A percentile compares a stretch with the other conserved stretches of the same genome.
phyloP scores from a whole-genome alignment of 176 grass and related monocot species.

The Avena atlantica region DNA sequence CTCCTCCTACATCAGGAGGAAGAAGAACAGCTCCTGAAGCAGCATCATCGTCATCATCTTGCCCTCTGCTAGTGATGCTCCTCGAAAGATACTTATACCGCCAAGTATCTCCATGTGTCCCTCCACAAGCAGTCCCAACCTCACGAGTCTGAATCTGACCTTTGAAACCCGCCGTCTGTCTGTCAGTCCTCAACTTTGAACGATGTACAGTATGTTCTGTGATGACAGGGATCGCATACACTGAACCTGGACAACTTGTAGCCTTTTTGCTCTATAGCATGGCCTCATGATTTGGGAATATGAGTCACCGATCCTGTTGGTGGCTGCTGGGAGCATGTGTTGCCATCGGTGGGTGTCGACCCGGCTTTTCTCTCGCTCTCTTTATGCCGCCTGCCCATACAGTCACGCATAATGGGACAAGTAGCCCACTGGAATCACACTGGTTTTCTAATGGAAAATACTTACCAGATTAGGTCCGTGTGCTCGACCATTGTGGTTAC shows the following conservation, averaged over 20 bases:
- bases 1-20: constrained; percentile 48
- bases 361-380: background rate
- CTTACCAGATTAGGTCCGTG: background rate
- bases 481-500: background rate
- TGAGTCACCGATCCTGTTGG: no score
- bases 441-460: constrained; percentile 1
- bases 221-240: no score
- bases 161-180: background rate
- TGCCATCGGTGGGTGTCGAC: no score
- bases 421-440: background rate
- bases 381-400: constrained; percentile 2
- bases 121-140: background rate
- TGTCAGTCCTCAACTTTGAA: background rate
- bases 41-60: background rate
- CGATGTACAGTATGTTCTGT: background rate
- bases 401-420: background rate
- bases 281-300: no score
- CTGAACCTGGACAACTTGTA: no score
- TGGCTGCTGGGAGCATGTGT: no score
- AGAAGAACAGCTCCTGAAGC: constrained; percentile 8
- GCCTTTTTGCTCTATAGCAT: no score
- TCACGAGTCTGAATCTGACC: background rate
- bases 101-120: background rate
- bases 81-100: background rate
- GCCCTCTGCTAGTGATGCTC: background rate